phyloP scores from a whole-genome alignment of 805 yeast genomes.

The Candida methanosorbosa region DNA sequence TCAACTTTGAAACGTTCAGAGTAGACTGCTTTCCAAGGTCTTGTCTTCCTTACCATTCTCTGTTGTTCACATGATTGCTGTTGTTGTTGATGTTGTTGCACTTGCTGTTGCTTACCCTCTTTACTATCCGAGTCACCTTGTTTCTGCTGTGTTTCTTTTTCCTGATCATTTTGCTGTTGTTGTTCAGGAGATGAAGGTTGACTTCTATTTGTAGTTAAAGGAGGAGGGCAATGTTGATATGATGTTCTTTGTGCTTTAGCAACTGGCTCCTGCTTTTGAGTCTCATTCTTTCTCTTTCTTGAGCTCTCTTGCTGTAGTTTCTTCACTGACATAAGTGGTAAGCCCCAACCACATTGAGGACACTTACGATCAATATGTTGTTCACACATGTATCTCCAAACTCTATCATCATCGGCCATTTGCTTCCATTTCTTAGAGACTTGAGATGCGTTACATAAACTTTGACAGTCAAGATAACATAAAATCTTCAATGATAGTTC shows the following conservation, averaged over 20 bases:
- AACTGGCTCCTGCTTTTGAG: neutral
- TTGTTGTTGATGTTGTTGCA: slow-evolving; percentile 15
- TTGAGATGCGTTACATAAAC: slow-evolving; percentile 91
- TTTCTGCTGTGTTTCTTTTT: neutral
- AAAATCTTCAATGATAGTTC: slow-evolving; percentile 80
- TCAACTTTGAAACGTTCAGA: slow-evolving; percentile 87
- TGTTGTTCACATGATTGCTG: slow-evolving; percentile 4
- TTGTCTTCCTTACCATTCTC: slow-evolving; percentile 31
- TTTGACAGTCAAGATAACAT: slow-evolving; percentile 84
- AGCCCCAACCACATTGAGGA: slow-evolving; percentile 98
- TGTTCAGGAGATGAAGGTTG: neutral
- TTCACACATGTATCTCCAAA: slow-evolving; percentile 98
- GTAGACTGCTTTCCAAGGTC: slow-evolving; percentile 96
- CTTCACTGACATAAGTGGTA: slow-evolving; percentile 88
- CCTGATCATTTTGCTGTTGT: neutral
- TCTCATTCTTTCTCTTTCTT: slow-evolving; percentile 3
- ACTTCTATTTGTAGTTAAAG: neutral
- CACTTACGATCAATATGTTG: slow-evolving; percentile 97
- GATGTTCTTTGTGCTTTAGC: no score
- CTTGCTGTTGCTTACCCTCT: slow-evolving; percentile 17
- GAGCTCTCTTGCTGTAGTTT: slow-evolving; percentile 25
- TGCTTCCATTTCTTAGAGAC: slow-evolving; percentile 82
- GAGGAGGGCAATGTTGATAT: neutral
- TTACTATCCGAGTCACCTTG: no score
- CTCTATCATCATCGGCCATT: slow-evolving; percentile 92